Percentiles rank a stretch among this genome's conserved stretches.
These are phyloP conservation scores for Clonostachys solani DNA, from an alignment of 2,329 filamentous ascomycete species.

Conservation along the genomic window DNA sequence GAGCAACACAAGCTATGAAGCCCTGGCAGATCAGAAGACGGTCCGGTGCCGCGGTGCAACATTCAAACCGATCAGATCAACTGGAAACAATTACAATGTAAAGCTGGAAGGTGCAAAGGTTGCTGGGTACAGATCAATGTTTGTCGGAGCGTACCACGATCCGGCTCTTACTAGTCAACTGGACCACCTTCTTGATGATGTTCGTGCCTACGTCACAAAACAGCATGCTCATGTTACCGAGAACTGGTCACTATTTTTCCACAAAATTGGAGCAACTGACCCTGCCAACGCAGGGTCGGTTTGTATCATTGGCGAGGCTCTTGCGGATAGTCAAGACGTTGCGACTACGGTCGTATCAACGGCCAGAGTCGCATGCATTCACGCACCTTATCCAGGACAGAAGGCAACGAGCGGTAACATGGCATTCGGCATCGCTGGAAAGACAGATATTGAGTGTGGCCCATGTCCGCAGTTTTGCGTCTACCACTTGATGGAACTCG, in stretches of 20 bases:
- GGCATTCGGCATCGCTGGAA: slow-evolving; percentile 23
- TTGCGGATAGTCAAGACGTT: slow-evolving; percentile 37
- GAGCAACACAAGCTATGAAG: slow-evolving; percentile 28
- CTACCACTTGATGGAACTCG: slow-evolving; percentile 43
- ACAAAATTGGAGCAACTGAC: slow-evolving; percentile 28
- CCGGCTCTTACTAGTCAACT: slow-evolving; percentile 27
- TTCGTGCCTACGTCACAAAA: slow-evolving; percentile 7
- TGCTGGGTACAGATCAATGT: slow-evolving; percentile 34
- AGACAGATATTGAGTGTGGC: slow-evolving; percentile 20
- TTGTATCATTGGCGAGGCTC: slow-evolving; percentile 39
- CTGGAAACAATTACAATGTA: slow-evolving; percentile 26
- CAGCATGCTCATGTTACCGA: slow-evolving; percentile 3
- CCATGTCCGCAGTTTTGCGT: slow-evolving; percentile 37
- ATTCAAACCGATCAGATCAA: slow-evolving; percentile 17
- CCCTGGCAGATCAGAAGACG: slow-evolving; percentile 8
- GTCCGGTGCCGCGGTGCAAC: slow-evolving; percentile 2
- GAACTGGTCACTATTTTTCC: slow-evolving; percentile 18
- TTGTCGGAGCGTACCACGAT: slow-evolving; percentile 24
- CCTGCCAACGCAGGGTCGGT: slow-evolving; percentile 11
- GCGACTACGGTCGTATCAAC: slow-evolving; percentile 28
- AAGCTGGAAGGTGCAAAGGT: slow-evolving; percentile 40
- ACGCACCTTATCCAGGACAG: slow-evolving; percentile 42
- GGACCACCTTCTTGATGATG: slow-evolving; percentile 17
- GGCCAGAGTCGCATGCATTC: slow-evolving; percentile 16
- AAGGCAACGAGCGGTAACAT: slow-evolving; percentile 50